Base-by-base conservation (phyloP, 345 rosid species). In the Citrus trifoliata region DNA sequence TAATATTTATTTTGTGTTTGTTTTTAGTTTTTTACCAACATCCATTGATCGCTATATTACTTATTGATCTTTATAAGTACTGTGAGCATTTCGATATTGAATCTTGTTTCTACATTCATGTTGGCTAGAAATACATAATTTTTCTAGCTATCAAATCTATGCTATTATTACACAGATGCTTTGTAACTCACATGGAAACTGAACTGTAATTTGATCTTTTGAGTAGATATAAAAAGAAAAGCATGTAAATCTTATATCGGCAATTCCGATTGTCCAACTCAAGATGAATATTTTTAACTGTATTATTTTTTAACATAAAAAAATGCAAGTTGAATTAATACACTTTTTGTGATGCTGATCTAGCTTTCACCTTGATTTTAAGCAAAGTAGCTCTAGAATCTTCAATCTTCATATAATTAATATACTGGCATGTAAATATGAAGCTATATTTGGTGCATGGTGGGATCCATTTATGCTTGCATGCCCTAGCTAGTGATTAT, bases 391-490 rank as follows among this genome's bases (percentile, higher is more conserved):
- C 19, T 27, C 1, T 1, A 25, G 32, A n/a, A 60, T 25, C 32
- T 27, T 24, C 5, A 35, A 65, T 65, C 25, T 18, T 32, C 40
- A 0, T 16, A 6, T 2, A 6, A 28, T 19, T 28, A 18, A 13
- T 5, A 2, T 18, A 4, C 2, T 16, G 22, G 58, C 58, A 18
- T 16, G 35, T 32, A 32, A 65, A 18, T 59, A 28, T 59, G 62
- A 53, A 53, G 58, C 62, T 59, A 65, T 33, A 19, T 32, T 65
- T 65, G 68, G 68, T 65, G 68, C 68, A 65, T 9, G 60, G 74
- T 53, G 40, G 75, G 63, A 19, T 32, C 64, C 46, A 18, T 53
- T 53, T 53, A 53, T 21, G 75, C 63, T 9, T 33, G 13, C 19
- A 21, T 53, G 63, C 59, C 37, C 6, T 32, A 0, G 46, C n/a